Base-by-base conservation (phyloP, 257 asterid species). In the Gentiana macrophylla region DNA sequence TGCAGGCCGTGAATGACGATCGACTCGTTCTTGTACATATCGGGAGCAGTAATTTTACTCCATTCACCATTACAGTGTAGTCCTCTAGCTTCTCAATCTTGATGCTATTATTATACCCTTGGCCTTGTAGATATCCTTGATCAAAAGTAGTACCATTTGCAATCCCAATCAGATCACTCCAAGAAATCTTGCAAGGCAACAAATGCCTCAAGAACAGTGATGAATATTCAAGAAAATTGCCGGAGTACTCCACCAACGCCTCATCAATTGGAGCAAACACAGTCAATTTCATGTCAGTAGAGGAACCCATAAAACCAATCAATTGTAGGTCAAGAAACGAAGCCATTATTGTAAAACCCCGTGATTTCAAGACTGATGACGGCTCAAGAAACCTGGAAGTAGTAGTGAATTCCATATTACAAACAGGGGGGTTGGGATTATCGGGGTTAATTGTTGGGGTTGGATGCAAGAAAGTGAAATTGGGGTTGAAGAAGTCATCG, bases 241-340 rank as follows among this genome's bases (percentile, higher is more conserved):
- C 90, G 0, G 84, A 70, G 53, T 63, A 72, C 52, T 34, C 74
- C 12, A 75, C 68, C 63, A 86, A 2, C 0, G 77, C 83, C 9
- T 73, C 76, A 2, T 86, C 93, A 6, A 61, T 44, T 0, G 97
- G 97, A 0, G 93, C 87, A 15, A 89, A 89, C 3, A 86, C 70
- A 5, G 95, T 89, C 79, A 79, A 67, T 45, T 60, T 74, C 68
- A 64, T 54, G 53, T 53, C 67, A 8, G 51, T 12, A 1, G 41
- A 34, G n/a, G 43, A 37, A 12, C 48, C 55, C 59, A 74, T 57
- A 53, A 69, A 79, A 2, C 92, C 95, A 32, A 71, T 55, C 35
- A 89, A 43, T 74, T 89, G 97, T 63, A 86, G 41, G 9, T 83
- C 95, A 2, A 89, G 88, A 64, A 89, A 83, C 36, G 89, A 62